A percentile compares a stretch with the other conserved stretches of the same genome.
These are phyloP conservation scores for Flaveria sonorensis DNA, from an alignment of 129 eudicot species.

Conservation along the genomic window DNA sequence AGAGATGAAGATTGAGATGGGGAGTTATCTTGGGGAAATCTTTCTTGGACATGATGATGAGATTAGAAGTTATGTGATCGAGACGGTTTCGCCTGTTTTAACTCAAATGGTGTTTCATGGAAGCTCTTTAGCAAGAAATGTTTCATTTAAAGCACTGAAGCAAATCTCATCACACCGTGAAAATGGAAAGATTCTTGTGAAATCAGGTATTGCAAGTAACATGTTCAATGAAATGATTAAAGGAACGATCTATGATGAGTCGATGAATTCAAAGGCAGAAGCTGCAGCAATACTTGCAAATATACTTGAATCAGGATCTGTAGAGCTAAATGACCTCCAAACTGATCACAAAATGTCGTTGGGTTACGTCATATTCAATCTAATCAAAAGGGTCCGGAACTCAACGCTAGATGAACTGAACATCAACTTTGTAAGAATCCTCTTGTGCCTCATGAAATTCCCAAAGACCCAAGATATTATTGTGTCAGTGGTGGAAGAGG, in stretches of 20 bases:
- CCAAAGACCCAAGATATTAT: constrained; percentile 41
- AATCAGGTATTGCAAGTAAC: constrained; percentile 46
- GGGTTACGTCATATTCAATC: constrained; percentile 52
- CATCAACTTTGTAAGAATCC: constrained; percentile 59
- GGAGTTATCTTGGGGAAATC: constrained; percentile 50
- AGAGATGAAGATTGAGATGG: constrained; percentile 70
- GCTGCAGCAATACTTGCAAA: constrained; percentile 69
- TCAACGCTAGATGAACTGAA: constrained; percentile 57
- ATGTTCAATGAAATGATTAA: constrained; percentile 62
- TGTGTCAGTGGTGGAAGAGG: constrained; percentile 51
- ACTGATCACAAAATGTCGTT: constrained; percentile 52
- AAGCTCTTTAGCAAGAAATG: constrained; percentile 47
- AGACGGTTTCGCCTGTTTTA: constrained; percentile 55
- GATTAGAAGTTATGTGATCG: constrained; percentile 45
- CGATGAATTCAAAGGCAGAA: constrained; percentile 53
- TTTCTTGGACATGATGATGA: constrained; percentile 55
- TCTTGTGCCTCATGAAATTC: constrained; percentile 50
- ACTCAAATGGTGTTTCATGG: constrained; percentile 54
- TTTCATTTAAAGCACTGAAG: constrained; percentile 56
- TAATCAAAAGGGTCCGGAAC: constrained; percentile 45
- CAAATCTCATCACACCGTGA: constrained; percentile 57
- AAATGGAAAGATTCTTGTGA: constrained; percentile 52
- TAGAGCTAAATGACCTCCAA: constrained; percentile 46
- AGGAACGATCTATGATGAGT: constrained; percentile 42
- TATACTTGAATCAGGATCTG: constrained; percentile 57